Evolutionary conservation across 140 eudicot species (phyloP).

Genomic region (Oenanthe javanica): DNA sequence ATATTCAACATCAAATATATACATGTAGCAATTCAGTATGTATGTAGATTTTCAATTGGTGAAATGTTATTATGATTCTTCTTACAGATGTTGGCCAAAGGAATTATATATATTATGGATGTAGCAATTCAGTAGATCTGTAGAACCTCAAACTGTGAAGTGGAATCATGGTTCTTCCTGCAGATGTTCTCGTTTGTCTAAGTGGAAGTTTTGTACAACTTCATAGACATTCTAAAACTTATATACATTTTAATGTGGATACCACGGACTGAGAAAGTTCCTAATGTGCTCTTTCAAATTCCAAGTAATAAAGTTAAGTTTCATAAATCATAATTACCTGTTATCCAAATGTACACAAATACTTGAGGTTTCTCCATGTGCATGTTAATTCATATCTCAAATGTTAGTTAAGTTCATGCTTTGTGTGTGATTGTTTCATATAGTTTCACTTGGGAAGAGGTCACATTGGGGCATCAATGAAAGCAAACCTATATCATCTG

Average conservation of each 20-base stretch:
- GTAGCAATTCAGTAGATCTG: not conserved
- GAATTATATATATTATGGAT: too few species aligned
- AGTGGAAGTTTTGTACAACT: not conserved
- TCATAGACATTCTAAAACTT: not conserved
- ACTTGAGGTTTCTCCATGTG: not conserved
- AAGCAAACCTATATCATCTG: conserved; percentile 55
- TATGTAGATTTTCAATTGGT: not conserved
- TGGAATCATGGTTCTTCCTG: not conserved
- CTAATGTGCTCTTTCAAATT: not conserved
- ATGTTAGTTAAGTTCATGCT: not conserved
- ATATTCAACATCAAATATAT: not conserved
- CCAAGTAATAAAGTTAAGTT: not conserved
- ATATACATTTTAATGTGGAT: too few species aligned
- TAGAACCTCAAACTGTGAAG: not conserved
- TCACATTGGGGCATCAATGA: conserved; percentile 86
- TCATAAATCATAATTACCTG: not conserved
- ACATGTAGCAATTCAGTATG: not conserved
- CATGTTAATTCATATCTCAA: not conserved
- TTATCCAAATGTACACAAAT: not conserved
- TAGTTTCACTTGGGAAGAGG: conserved; percentile 97
- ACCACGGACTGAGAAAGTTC: not conserved
- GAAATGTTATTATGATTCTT: not conserved
- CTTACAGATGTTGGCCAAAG: not conserved
- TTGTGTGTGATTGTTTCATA: conserved; percentile 8
- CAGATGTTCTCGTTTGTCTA: not conserved